Evolutionary conservation across 2,329 filamentous ascomycete species (phyloP).

Genomic region (Clonostachys chloroleuca): DNA sequence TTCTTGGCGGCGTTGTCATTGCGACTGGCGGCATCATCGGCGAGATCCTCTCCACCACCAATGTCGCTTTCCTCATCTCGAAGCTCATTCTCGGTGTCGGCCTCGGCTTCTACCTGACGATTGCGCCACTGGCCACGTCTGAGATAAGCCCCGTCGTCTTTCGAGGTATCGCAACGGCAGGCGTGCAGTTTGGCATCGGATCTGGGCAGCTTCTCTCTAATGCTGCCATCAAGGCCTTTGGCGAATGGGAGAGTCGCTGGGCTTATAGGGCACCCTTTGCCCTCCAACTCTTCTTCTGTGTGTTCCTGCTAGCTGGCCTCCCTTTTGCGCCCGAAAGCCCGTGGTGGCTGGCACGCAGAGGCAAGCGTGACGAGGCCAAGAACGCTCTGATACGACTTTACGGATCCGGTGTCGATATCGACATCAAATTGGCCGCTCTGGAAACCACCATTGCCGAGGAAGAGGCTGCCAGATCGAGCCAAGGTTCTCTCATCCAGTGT

Average conservation of each 20-base stretch:
- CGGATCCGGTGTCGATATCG: constrained; percentile 13
- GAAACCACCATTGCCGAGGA: constrained; percentile 11
- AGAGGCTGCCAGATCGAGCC: constrained; percentile 13
- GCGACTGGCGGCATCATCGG: constrained; percentile 10
- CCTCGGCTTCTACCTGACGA: constrained; percentile 33
- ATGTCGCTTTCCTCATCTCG: constrained; percentile 26
- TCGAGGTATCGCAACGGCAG: constrained; percentile 33
- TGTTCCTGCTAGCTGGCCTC: constrained; percentile 14
- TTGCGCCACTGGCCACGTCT: constrained; percentile 31
- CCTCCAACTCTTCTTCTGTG: constrained; percentile 14
- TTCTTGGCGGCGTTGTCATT: constrained; percentile 8
- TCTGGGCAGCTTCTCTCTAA: constrained; percentile 50
- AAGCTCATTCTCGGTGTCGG: constrained; percentile 30
- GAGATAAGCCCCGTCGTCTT: constrained; percentile 33
- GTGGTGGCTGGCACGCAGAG: constrained; percentile 28
- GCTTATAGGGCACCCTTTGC: constrained; percentile 39
- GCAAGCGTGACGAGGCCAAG: constrained; percentile 10
- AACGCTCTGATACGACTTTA: constrained; percentile 14
- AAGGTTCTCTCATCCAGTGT: constrained; percentile 18
- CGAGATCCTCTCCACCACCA: constrained; percentile 11
- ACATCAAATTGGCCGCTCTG: constrained; percentile 15
- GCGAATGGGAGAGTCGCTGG: constrained; percentile 41
- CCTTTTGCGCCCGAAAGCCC: constrained; percentile 18
- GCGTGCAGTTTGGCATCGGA: constrained; percentile 35
- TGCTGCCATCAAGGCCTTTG: constrained; percentile 45